Conservation (phyloP, 805 yeast genomes). For the Kluyveromyces aestuarii region DNA sequence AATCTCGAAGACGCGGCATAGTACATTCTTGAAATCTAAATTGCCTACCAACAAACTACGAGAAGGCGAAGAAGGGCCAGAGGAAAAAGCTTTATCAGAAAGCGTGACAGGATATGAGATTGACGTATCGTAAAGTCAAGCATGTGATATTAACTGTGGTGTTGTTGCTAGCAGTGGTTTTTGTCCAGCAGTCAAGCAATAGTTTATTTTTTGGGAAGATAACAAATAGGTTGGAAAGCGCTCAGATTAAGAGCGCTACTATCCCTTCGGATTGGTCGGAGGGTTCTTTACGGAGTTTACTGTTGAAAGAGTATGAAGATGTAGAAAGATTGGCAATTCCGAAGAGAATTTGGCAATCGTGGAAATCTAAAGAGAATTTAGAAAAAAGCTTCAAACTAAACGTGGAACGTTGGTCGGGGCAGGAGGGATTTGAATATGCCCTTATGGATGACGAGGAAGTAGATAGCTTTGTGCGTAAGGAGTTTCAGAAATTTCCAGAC, state of each 20-base stretch:
- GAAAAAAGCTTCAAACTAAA: conserved; percentile 13
- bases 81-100: not conserved
- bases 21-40: too few species aligned
- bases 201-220: not conserved
- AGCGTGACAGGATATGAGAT: not conserved
- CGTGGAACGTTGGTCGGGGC: conserved; percentile 13
- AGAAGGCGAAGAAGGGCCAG: not conserved
- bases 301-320: not conserved
- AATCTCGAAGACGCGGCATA: too few species aligned
- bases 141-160: not conserved
- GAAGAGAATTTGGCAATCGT: conserved; percentile 41
- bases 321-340: conserved; percentile 23
- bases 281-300: not conserved
- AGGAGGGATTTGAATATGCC: conserved; percentile 9
- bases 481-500: conserved; percentile 40
- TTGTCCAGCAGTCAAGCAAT: not conserved
- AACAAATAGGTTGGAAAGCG: not conserved
- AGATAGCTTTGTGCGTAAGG: conserved; percentile 27
- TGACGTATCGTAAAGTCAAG: not conserved
- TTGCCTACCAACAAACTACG: not conserved
- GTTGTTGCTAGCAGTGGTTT: not conserved
- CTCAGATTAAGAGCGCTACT: not conserved
- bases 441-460: conserved; percentile 35
- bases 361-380: conserved; percentile 38
- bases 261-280: conserved; percentile 1